phyloP scores from a whole-genome alignment of 2,329 filamentous ascomycete species.

The Botryosphaeria agaves region DNA sequence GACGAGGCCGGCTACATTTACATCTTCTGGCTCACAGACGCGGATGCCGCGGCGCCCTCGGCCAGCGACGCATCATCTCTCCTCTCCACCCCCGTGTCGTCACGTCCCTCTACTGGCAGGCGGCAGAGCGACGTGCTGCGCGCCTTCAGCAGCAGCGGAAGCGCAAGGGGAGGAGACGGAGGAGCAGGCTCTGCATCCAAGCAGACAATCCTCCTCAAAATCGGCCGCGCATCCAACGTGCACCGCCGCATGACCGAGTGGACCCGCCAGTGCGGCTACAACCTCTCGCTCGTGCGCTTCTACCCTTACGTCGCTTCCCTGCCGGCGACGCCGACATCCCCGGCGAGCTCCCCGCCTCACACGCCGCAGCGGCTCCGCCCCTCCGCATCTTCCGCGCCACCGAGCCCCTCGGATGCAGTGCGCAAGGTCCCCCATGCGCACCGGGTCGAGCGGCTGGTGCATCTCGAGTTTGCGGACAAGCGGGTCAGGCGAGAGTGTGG shows the following conservation, averaged over 20 bases:
- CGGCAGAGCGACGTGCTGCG: constrained; percentile 16
- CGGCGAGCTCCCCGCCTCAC: constrained; percentile 3
- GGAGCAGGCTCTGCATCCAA: constrained; percentile 1
- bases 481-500: constrained; percentile 47
- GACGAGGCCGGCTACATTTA: constrained; percentile 91
- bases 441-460: constrained; percentile 76
- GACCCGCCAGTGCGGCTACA: constrained; percentile 82
- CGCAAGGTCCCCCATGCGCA: constrained; percentile 72
- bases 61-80: constrained; percentile 24
- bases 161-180: constrained; percentile 11
- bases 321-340: constrained; percentile 6
- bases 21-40: constrained; percentile 89
- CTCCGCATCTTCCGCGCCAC: constrained; percentile 2
- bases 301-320: constrained; percentile 55
- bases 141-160: constrained; percentile 13
- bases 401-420: constrained; percentile 12
- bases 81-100: constrained; percentile 9
- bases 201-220: constrained; percentile 46
- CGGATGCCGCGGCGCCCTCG: constrained; percentile 36
- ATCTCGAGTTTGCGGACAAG: constrained; percentile 60
- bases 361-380: background rate
- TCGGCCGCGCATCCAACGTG: constrained; percentile 60
- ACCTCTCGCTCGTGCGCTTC: constrained; percentile 72
- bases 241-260: constrained; percentile 84
- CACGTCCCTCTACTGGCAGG: constrained; percentile 5